Conservation (phyloP, 225 moss, liverwort and hornwort species). For the Thuidium tamariscinum region DNA sequence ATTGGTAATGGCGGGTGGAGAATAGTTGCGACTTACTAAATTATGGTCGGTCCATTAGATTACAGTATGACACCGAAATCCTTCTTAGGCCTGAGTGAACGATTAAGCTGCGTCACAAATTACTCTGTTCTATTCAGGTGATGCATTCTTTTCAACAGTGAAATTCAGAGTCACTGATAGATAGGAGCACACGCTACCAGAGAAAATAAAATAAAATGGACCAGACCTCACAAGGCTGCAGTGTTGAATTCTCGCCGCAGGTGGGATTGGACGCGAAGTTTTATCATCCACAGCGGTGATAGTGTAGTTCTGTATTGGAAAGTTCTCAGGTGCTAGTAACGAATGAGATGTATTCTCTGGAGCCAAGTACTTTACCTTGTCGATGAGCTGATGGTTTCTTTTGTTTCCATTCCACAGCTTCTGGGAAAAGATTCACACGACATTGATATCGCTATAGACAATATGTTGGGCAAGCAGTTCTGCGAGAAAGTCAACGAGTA, state of each 20-base stretch:
- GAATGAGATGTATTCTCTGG: not conserved
- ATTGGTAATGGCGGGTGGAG: not conserved
- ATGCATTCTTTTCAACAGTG: not conserved
- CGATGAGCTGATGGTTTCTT: not conserved
- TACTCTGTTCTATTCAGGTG: not conserved
- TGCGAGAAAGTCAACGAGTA: conserved; percentile 25
- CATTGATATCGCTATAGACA: conserved; percentile 18
- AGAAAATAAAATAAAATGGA: not conserved
- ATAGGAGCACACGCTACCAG: not conserved
- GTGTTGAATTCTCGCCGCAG: not conserved
- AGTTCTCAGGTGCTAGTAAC: not conserved
- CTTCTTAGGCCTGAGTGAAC: not conserved
- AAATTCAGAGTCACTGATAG: not conserved
- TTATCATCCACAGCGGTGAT: not conserved
- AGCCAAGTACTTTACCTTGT: not conserved
- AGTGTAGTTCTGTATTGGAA: not conserved
- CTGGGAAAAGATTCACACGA: conserved; percentile 13
- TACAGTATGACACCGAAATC: not conserved
- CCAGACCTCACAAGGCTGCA: not conserved
- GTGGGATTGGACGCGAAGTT: not conserved
- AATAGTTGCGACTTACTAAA: not conserved
- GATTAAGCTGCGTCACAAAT: not conserved
- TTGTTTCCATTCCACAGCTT: not conserved
- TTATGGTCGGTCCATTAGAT: not conserved
- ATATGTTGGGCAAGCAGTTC: conserved; percentile 19